These are phyloP conservation scores for Cerrena zonata DNA, from an alignment of 1,284 basidiomycete genomes.

Conservation along the genomic window DNA sequence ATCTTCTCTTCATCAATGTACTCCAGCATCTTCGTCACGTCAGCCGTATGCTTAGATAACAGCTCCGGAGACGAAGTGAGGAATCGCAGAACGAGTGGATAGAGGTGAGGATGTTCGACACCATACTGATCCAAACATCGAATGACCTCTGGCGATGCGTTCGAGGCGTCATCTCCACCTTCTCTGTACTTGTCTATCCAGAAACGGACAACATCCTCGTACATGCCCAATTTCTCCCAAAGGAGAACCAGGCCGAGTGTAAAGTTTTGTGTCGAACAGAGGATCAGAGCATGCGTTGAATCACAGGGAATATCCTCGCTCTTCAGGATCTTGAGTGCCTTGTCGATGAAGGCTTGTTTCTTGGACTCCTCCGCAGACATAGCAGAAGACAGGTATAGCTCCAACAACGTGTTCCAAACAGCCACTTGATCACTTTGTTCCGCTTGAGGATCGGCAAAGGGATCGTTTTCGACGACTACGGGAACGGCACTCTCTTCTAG, in stretches of 20 bases:
- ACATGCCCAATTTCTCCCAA: conserved; percentile 93
- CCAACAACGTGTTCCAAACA: conserved; percentile 93
- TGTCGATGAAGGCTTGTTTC: conserved; percentile 38
- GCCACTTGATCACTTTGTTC: conserved; percentile 75
- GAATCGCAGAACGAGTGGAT: conserved; percentile 85
- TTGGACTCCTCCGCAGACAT: conserved; percentile 15
- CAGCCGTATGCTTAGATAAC: conserved; percentile 62
- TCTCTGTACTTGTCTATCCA: conserved; percentile 74
- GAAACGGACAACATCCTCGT: conserved; percentile 89
- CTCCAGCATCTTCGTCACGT: conserved; percentile 68
- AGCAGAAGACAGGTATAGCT: conserved; percentile 77
- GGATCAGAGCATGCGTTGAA: conserved; percentile 83
- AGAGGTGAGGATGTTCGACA: conserved; percentile 64
- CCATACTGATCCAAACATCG: conserved; percentile 73
- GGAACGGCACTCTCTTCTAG: conserved; percentile 36
- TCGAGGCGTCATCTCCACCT: conserved; percentile 23
- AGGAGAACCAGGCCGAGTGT: conserved; percentile 81
- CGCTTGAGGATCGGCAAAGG: conserved; percentile 41
- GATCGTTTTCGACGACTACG: conserved; percentile 20
- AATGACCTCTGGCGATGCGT: conserved; percentile 66
- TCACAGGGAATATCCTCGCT: conserved; percentile 76
- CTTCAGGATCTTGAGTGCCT: conserved; percentile 66
- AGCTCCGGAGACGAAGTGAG: conserved; percentile 75
- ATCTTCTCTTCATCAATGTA: conserved; percentile 76
- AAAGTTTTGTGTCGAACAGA: conserved; percentile 82